Evolutionary conservation across 192 early-diverging fungal species (phyloP), one percentile per base, ranked within the genome.

Genomic region (Piromyces finnis): DNA sequence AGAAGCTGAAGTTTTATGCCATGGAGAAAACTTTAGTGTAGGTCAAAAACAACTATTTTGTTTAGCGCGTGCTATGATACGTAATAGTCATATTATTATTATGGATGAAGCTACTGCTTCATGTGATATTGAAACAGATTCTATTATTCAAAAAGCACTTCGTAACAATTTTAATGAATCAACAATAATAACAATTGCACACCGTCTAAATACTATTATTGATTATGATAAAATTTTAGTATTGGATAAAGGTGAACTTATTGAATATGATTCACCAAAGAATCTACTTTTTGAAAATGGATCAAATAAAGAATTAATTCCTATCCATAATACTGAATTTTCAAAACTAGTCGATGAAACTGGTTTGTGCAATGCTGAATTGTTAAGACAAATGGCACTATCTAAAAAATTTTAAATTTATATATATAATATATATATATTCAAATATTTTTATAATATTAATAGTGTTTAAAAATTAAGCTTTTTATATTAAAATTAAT

Each of bases 11-110:
- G 36, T 37, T 12, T 13, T 5, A 12, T 14, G 12, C 13, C 89
- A 91, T 77, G 96, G 96, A 27, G 85, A 89, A 35, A 96, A 96
- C 86, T 94, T 95, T 82, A 94, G 92, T 28, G 88, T 92, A 35
- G 94, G 94, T 27, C 93, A 95, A 84, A 82, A 92, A 26, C 94
- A 95, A 84, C 82, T 96, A 78, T 86, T 90, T 28, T 90, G 89
- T 79, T 82, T 90, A 30, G 87, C 89, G 3, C 78, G 88, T 12
- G 86, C 88, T 5, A 78, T 90, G 27, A 59, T 89, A 14, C 37
- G 83, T 11, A 35, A 81, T 18, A 28, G 78, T 90, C 35, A 80
- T 79, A 35, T 85, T 27, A 12, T 37, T 12, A 77, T 85, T 12
- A 36, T 84, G 28, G 84, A 80, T 79, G 36, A 37, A 37, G 36